Base-by-base conservation (phyloP, 2,329 filamentous ascomycete species). In the Talaromyces sp. region DNA sequence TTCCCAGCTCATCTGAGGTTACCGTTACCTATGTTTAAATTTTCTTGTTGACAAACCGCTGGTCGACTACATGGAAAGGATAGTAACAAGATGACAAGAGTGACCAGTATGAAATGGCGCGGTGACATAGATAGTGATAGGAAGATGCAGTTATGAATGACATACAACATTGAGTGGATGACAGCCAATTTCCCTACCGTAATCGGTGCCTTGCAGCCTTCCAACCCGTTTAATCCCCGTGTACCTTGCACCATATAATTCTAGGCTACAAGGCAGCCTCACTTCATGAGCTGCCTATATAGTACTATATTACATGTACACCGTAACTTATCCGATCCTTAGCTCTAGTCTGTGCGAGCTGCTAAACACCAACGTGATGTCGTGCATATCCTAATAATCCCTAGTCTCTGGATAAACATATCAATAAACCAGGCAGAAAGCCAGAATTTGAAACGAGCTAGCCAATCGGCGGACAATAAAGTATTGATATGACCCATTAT, bases 1-100 rank as follows among this genome's bases (percentile, higher is more conserved):
- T 74, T 5, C 33, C 67, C 7, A 73, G 74, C 25, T 68, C 74
- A 33, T 68, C 67, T 2, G 67, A 73, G 57, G 70, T 78, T 39
- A 67, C 63, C 37, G 73, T 78, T 3, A 69, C 62, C 7, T 72
- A 71, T 61, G 54, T 54, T 50, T 61, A 61, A 50, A 31, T 6
- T 19, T 19, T 31, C 9, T n/a, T n/a, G 22, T 8, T 17, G 54
- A 25, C 17, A 35, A 54, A 17, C 25, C 5, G 39, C 7, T 3
- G 15, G 4, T 52, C 22, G n/a, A 22, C 5, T 11, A 9, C 11
- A 27, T n/a, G 10, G 19, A 1, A 19, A 22, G 37, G 33, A 22
- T 11, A 31, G 27, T 11, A 19, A 9, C 11, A 22, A 22, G 11
- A 39, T 7, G n/a, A 25, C 17, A 22, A 25, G 11, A 19, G 9